A percentile compares a stretch with the other conserved stretches of the same genome.
These are phyloP conservation scores for Globisporangium perplexum DNA, from an alignment of 352 stramenopile species.

Conservation along the genomic window DNA sequence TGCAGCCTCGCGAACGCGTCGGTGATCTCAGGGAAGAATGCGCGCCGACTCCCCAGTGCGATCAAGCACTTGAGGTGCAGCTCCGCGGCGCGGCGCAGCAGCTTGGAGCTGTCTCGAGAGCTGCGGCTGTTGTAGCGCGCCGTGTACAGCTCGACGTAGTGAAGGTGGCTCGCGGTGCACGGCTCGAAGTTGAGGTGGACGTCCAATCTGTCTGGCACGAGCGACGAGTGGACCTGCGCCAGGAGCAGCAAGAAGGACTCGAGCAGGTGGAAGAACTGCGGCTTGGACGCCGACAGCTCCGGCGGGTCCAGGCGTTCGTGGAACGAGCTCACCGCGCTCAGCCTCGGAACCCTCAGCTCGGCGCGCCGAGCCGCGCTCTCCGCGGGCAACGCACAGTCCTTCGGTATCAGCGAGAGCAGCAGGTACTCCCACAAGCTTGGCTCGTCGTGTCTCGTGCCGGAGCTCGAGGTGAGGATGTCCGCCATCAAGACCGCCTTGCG, in stretches of 20 bases:
- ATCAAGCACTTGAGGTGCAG: constrained; percentile 35
- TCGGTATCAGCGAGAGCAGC: constrained; percentile 21
- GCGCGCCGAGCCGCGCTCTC: neutral
- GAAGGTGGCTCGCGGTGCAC: constrained; percentile 26
- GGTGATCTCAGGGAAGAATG: constrained; percentile 20
- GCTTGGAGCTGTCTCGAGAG: constrained; percentile 13
- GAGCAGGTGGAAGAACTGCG: constrained; percentile 14
- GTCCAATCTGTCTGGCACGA: constrained; percentile 9
- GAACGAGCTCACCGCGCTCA: constrained; percentile 3
- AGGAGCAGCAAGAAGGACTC: constrained; percentile 24
- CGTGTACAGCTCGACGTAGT: constrained; percentile 20
- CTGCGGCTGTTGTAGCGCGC: constrained; percentile 12
- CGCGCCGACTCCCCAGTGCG: constrained; percentile 24
- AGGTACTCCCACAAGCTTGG: constrained; percentile 31
- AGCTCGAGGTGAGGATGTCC: constrained; percentile 24
- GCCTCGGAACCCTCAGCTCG: neutral
- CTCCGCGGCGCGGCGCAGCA: constrained; percentile 18
- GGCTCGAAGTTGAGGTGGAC: constrained; percentile 17
- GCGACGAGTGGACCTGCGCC: constrained; percentile 24
- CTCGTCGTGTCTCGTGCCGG: constrained; percentile 27
- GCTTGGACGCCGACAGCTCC: neutral
- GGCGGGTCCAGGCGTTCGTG: neutral
- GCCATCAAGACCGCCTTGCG: constrained; percentile 50
- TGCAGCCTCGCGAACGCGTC: constrained; percentile 17
- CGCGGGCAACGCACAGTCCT: neutral